Percentiles rank a stretch among this genome's conserved stretches.
These are phyloP conservation scores for Colletotrichum melonis DNA, from an alignment of 2,329 filamentous ascomycete species.

Conservation along the genomic window DNA sequence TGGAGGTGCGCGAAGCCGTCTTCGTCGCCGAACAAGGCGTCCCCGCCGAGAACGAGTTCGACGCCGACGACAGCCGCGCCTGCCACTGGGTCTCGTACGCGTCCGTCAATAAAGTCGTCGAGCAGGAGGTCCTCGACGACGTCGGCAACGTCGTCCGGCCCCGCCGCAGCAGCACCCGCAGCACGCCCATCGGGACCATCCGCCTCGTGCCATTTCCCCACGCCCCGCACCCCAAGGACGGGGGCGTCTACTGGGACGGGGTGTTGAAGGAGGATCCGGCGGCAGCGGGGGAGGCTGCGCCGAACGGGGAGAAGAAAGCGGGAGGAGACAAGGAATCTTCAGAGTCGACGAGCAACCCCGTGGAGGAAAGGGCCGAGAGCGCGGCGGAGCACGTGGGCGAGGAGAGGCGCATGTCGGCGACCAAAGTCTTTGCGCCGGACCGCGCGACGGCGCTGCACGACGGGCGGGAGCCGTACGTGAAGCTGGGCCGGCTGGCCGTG, in stretches of 20 bases:
- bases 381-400: constrained; percentile 38
- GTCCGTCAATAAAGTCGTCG: constrained; percentile 62
- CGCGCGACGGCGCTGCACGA: constrained; percentile 65
- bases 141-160: constrained; percentile 53
- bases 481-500: constrained; percentile 83
- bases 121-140: constrained; percentile 56
- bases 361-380: constrained; percentile 32
- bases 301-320: constrained; percentile 35
- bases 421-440: constrained; percentile 44
- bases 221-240: constrained; percentile 67
- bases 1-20: constrained; percentile 70
- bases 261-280: constrained; percentile 45
- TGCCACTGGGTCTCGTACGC: constrained; percentile 93
- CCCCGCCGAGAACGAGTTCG: constrained; percentile 77
- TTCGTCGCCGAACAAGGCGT: constrained; percentile 71
- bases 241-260: constrained; percentile 60
- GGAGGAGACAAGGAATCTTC: constrained; percentile 32
- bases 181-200: constrained; percentile 77
- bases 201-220: constrained; percentile 87
- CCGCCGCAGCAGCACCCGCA: constrained; percentile 56
- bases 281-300: constrained; percentile 24
- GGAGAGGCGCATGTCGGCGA: constrained; percentile 9
- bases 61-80: constrained; percentile 80
- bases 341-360: neutral
- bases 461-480: constrained; percentile 80